Conservation (phyloP, 345 rosid species). For the Arabidopsis arenosa region DNA sequence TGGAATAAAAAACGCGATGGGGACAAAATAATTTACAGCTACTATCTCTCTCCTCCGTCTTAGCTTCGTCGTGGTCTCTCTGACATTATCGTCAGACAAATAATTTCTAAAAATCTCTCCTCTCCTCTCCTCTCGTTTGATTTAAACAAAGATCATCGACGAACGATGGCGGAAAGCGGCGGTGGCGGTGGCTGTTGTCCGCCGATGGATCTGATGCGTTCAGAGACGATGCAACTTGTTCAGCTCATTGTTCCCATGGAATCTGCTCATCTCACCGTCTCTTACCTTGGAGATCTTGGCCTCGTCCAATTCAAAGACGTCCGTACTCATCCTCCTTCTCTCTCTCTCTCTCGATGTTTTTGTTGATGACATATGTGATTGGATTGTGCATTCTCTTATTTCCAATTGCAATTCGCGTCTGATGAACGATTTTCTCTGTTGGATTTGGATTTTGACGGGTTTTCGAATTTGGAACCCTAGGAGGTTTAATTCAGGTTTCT, state of each 20-base stretch:
- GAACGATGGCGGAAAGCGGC: conserved; percentile 56
- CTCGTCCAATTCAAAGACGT: conserved; percentile 97
- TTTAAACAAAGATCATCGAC: conserved; percentile 11
- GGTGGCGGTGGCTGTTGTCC: conserved; percentile 74
- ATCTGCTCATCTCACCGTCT: conserved; percentile 87
- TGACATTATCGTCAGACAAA: conserved; percentile 23
- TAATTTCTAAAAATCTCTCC: background rate
- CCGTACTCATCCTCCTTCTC: conserved; percentile 43
- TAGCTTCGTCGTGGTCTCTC: background rate
- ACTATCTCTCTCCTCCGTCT: conserved; percentile 12
- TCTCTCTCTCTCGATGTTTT: background rate
- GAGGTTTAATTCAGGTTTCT: background rate
- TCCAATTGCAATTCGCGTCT: conserved; percentile 2
- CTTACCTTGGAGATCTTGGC: conserved; percentile 92
- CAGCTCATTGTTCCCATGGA: conserved; percentile 93
- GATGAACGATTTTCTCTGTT: conserved; percentile 6
- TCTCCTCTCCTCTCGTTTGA: conserved; percentile 9
- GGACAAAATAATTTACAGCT: conserved; percentile 29
- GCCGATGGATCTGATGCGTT: conserved; percentile 93
- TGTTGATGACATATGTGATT: background rate
- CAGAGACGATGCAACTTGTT: conserved; percentile 94
- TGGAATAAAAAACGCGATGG: conserved; percentile 19
- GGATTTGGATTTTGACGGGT: conserved; percentile 23
- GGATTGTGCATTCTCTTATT: background rate
- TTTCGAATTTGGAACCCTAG: background rate